Evolutionary conservation across 1,284 basidiomycete genomes (phyloP).

Genomic region (Leccinum solheimii): DNA sequence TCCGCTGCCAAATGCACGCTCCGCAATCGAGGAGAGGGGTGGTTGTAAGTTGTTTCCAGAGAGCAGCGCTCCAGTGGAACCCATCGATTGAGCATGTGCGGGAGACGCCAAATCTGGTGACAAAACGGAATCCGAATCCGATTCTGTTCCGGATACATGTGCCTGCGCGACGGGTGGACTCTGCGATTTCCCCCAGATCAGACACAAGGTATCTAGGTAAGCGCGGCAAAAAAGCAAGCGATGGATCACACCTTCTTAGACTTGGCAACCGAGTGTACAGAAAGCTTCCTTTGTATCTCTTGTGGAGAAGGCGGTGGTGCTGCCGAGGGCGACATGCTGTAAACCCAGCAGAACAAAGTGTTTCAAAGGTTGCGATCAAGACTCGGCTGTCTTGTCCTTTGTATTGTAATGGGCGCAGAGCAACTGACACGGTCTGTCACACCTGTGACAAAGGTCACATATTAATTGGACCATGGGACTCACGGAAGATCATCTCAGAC

Average conservation of each 20-base stretch:
- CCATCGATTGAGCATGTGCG: conserved; percentile 34
- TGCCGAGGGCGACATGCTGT: conserved; percentile 45
- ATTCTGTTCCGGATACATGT: conserved; percentile 75
- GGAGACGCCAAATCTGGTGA: conserved; percentile 52
- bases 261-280: conserved; percentile 63
- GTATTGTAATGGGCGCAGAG: conserved; percentile 8
- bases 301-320: conserved; percentile 79
- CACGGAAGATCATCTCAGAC: conserved; percentile 4
- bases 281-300: conserved; percentile 86
- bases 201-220: conserved; percentile 1
- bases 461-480: neutral
- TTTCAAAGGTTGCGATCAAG: conserved; percentile 15
- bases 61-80: conserved; percentile 34
- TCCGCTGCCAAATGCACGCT: conserved; percentile 62
- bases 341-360: neutral
- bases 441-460: conserved; percentile 27
- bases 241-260: conserved; percentile 43
- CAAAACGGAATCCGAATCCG: conserved; percentile 79
- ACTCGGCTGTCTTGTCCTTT: conserved; percentile 2
- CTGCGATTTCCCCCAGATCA: conserved; percentile 26
- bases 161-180: conserved; percentile 39
- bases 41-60: conserved; percentile 45
- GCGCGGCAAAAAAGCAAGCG: neutral
- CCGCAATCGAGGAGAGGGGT: conserved; percentile 72
- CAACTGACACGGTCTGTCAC: conserved; percentile 27